Conservation (phyloP, 1,139 yeast species). For the Pichia sp. region DNA sequence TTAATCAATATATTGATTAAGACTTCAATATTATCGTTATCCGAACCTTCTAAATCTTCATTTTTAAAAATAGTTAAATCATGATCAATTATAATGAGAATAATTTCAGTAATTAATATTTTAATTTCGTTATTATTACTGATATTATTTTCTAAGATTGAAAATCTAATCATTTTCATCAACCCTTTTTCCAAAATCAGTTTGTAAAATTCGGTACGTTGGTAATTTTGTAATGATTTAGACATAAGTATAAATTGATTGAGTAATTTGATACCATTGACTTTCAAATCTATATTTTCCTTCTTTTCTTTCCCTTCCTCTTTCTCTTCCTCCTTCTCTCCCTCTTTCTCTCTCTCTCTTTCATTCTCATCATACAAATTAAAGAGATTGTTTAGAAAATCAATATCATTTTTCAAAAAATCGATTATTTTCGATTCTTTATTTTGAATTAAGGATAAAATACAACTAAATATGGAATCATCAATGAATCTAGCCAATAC, state of each 20-base stretch:
- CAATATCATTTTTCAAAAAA: constrained; percentile 51
- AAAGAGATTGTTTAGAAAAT: constrained; percentile 49
- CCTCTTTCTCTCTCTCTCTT: neutral
- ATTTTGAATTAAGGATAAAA: constrained; percentile 58
- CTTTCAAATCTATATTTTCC: constrained; percentile 31
- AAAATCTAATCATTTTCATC: constrained; percentile 63
- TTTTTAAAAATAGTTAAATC: constrained; percentile 61
- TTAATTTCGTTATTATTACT: constrained; percentile 53
- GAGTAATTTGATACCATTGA: constrained; percentile 71
- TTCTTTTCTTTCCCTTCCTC: neutral
- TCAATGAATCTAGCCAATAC: constrained; percentile 76
- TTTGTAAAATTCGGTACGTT: constrained; percentile 60
- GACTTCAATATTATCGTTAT: constrained; percentile 42
- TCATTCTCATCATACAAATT: constrained; percentile 32
- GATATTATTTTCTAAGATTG: constrained; percentile 51
- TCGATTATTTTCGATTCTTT: constrained; percentile 68
- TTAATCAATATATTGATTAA: constrained; percentile 54
- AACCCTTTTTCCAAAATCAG: constrained; percentile 63
- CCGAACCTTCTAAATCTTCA: neutral
- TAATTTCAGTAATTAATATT: constrained; percentile 73
- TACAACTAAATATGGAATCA: constrained; percentile 63
- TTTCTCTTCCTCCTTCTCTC: constrained; percentile 16
- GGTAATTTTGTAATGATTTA: constrained; percentile 58
- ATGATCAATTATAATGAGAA: constrained; percentile 77
- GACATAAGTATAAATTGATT: constrained; percentile 78